phyloP scores from a whole-genome alignment of 1,284 basidiomycete species.

The Coniferiporia weirii region DNA sequence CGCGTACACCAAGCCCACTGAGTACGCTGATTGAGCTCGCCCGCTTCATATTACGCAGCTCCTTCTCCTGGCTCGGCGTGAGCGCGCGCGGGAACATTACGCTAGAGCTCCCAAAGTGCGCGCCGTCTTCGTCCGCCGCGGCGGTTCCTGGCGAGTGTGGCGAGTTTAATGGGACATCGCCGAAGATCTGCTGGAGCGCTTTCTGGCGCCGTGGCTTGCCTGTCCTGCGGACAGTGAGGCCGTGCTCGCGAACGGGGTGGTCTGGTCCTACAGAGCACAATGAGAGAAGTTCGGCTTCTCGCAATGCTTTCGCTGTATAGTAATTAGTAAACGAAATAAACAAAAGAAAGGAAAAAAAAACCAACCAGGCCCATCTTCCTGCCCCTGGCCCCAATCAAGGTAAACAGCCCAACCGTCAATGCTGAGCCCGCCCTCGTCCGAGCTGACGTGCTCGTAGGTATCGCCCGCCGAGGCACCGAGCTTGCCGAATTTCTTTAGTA shows the following conservation, averaged over 20 bases:
- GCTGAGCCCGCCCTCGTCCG: slow-evolving; percentile 60
- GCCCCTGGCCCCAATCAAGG: slow-evolving; percentile 43
- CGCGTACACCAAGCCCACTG: slow-evolving; percentile 81
- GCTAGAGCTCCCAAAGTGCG: slow-evolving; percentile 26
- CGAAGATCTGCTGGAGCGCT: slow-evolving; percentile 53
- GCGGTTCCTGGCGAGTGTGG: slow-evolving; percentile 26
- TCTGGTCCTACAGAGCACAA: slow-evolving; percentile 83
- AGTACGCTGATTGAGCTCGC: slow-evolving; percentile 94
- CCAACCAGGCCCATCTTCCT: slow-evolving; percentile 54
- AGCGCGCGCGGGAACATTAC: slow-evolving; percentile 18
- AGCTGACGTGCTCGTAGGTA: slow-evolving; percentile 45
- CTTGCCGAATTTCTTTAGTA: slow-evolving; percentile 85
- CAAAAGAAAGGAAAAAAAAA: slow-evolving; percentile 13
- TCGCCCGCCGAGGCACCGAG: slow-evolving; percentile 38
- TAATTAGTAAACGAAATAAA: slow-evolving; percentile 25
- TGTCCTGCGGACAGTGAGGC: slow-evolving; percentile 67
- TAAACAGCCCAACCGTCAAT: slow-evolving; percentile 89
- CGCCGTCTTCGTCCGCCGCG: slow-evolving; percentile 31
- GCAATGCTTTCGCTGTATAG: slow-evolving; percentile 58
- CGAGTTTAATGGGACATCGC: slow-evolving; percentile 40
- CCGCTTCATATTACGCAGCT: slow-evolving; percentile 74
- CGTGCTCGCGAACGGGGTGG: slow-evolving; percentile 78
- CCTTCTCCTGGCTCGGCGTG: slow-evolving; percentile 21
- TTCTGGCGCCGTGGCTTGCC: slow-evolving; percentile 39
- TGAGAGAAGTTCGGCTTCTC: slow-evolving; percentile 76